Evolutionary conservation across 1,284 basidiomycete species (phyloP).

Genomic region (Puccinia sorghi): DNA sequence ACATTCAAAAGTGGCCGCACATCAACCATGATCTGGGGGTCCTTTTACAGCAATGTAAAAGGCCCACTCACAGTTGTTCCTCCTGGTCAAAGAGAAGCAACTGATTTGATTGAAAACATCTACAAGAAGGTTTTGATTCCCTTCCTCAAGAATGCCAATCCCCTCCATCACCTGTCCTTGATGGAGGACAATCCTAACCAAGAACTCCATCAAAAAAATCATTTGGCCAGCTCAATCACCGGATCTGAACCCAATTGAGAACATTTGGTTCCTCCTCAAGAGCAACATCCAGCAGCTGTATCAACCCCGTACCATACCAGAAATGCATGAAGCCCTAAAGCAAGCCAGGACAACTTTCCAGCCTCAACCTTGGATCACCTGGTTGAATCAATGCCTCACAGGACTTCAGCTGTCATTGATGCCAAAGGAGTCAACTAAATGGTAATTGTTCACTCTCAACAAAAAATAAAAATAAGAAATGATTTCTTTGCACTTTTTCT

Average conservation of each 20-base stretch:
- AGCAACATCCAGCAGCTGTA: background rate
- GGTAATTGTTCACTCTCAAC: background rate
- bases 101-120: background rate
- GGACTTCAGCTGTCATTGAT: background rate
- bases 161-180: background rate
- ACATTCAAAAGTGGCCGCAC: background rate
- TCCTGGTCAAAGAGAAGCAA: background rate
- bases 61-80: constrained; percentile 1
- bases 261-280: constrained; percentile 55
- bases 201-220: background rate
- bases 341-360: constrained; percentile 12
- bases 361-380: background rate
- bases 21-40: constrained; percentile 24
- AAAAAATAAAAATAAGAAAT: constrained; percentile 53
- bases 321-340: background rate
- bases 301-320: background rate
- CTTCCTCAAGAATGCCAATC: background rate
- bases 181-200: constrained; percentile 23
- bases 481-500: too few species aligned
- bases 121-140: background rate
- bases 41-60: background rate
- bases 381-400: background rate
- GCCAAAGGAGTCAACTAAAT: constrained; percentile 1
- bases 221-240: constrained; percentile 59
- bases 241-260: constrained; percentile 60